These are phyloP conservation scores for Taiwanofungus camphoratus DNA, from an alignment of 1,284 basidiomycete species.

Conservation along the genomic window DNA sequence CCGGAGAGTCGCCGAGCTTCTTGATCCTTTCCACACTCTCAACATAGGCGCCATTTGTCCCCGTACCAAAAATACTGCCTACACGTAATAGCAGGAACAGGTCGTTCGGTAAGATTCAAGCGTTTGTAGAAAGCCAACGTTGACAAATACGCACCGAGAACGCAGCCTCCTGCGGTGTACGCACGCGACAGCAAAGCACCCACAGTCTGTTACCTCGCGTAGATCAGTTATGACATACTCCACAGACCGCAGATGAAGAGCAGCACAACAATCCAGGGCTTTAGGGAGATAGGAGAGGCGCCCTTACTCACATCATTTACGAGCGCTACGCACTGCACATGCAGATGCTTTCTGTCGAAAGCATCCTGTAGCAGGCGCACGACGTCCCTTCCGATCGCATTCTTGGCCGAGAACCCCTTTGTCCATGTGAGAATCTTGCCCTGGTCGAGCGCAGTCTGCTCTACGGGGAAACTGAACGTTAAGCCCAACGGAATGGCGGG, in stretches of 20 bases:
- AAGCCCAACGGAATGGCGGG: conserved; percentile 71
- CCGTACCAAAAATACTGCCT: conserved; percentile 91
- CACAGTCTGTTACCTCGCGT: conserved; percentile 62
- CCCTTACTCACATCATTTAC: conserved; percentile 83
- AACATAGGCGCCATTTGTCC: conserved; percentile 96
- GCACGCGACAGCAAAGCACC: conserved; percentile 91
- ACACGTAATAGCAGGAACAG: conserved; percentile 8
- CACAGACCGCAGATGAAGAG: too few relatives aligned
- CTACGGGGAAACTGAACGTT: conserved; percentile 97
- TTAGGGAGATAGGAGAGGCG: background rate
- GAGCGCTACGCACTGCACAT: conserved; percentile 89
- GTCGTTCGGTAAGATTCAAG: conserved; percentile 8
- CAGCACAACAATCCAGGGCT: background rate
- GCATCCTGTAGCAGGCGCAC: conserved; percentile 91
- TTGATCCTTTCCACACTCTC: conserved; percentile 82
- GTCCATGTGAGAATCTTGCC: conserved; percentile 95
- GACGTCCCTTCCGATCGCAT: conserved; percentile 90
- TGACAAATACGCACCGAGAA: conserved; percentile 52
- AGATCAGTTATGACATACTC: background rate
- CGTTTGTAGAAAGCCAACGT: background rate
- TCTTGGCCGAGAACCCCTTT: conserved; percentile 91
- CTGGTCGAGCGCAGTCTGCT: conserved; percentile 88
- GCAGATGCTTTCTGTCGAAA: conserved; percentile 90
- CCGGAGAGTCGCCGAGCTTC: conserved; percentile 68
- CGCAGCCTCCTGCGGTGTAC: conserved; percentile 85